Evolutionary conservation across 2,329 filamentous ascomycete genomes (phyloP), one percentile per base, ranked within the genome.

Genomic region (Apiospora phragmitis): DNA sequence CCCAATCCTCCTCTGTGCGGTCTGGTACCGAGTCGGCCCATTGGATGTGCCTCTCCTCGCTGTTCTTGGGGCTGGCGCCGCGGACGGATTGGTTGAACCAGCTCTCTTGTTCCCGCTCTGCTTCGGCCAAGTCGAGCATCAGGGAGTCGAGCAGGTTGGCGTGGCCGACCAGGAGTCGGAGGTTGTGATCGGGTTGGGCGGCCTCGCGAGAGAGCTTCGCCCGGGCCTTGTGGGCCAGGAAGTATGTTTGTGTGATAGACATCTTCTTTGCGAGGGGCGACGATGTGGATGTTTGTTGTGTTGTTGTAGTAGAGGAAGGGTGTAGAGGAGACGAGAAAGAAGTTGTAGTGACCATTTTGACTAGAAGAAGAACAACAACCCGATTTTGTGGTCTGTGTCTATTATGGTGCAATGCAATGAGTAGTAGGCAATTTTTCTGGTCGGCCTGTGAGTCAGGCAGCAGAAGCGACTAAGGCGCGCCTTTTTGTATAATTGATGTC

Each of bases 191-290:
- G 78, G 94, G 87, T 79, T 92, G 92, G 83, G 91, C 90, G 86
- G 96, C 96, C 86, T 98, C 95, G 74, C 89, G 90, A 75, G 94
- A 94, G 80, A 99, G 94, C 94, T 99, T 99, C 78, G 92, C 92
- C 82, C 96, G 91, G 81, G 96, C 96, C 84, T 95, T 95, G 88
- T 97, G 95, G 81, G 96, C 96, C 78, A 98, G 92, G 87, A 94
- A 97, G 92, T 98, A 99, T 73, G 95, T 98, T 85, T 98, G 94
- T 38, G 95, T 97, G 86, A 98, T 92, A 82, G 93, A 97, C 96
- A 98, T 98, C 85, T 92, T 88, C 81, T 85, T 84, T 75, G 84
- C 82, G 68, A 85, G 80, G 38, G 81, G 78, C 69, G 77, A 78
- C 7, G 47, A 51, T 41, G 67, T 38, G 29, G 62, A 35, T 41